A percentile compares a stretch with the other conserved stretches of the same genome.
Evolutionary conservation across 768 basidiomycete species (phyloP).

Genomic region (Heimioporus sp.): DNA sequence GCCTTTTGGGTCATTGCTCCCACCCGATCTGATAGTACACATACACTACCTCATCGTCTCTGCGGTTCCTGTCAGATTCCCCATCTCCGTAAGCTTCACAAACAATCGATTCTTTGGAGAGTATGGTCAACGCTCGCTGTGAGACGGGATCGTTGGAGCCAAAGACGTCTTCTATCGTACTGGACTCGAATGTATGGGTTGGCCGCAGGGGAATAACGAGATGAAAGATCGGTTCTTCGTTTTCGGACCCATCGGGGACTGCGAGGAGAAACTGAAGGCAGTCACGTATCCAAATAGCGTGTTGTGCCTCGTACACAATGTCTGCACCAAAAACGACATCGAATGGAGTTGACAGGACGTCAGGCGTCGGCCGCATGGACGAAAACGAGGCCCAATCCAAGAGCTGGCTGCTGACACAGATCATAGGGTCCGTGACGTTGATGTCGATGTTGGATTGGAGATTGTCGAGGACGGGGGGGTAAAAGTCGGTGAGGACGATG

Average conservation of each 20-base stretch:
- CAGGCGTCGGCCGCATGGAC: slow-evolving; percentile 7
- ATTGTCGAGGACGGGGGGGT: slow-evolving; percentile 48
- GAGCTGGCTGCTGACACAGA: slow-evolving; percentile 24
- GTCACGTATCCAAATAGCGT: slow-evolving; percentile 45
- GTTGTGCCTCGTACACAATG: slow-evolving; percentile 50
- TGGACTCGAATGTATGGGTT: slow-evolving; percentile 60
- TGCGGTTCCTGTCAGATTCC: slow-evolving; percentile 14
- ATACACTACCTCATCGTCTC: slow-evolving; percentile 60
- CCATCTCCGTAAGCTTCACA: slow-evolving; percentile 43
- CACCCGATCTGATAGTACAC: slow-evolving; percentile 73
- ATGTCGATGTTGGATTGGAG: slow-evolving; percentile 40
- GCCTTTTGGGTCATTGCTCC: slow-evolving; percentile 25
- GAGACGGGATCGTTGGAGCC: slow-evolving; percentile 2
- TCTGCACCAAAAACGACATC: slow-evolving; percentile 55
- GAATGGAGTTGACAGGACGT: slow-evolving; percentile 36
- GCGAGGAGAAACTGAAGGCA: slow-evolving; percentile 41
- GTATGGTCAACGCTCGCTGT: slow-evolving; percentile 42
- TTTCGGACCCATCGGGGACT: slow-evolving; percentile 10
- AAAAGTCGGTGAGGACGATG: slow-evolving; percentile 49
- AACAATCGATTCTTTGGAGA: slow-evolving; percentile 51
- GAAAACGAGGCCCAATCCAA: slow-evolving; percentile 42
- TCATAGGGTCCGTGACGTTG: slow-evolving; percentile 27
- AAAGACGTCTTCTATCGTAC: slow-evolving; percentile 58
- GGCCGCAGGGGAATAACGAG: slow-evolving; percentile 74
- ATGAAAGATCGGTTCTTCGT: slow-evolving; percentile 47